A percentile compares a stretch with the other conserved stretches of the same genome.
Conservation (phyloP, 2,329 filamentous ascomycete species). For the Penicillium olsonii region DNA sequence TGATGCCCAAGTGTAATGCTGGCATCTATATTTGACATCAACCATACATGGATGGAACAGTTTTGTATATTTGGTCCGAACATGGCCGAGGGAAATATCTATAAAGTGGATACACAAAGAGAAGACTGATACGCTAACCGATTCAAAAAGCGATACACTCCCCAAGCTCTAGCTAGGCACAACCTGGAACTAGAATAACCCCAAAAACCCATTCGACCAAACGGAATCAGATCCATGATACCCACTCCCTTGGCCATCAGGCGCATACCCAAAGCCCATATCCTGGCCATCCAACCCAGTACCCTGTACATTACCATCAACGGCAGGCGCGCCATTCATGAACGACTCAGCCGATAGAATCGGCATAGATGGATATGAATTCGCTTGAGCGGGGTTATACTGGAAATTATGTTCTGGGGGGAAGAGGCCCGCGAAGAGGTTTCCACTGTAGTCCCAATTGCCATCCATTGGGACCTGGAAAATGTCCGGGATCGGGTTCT, state of each 20-base stretch:
- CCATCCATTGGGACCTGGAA: slow-evolving; percentile 91
- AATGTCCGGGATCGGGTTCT: slow-evolving; percentile 57
- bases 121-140: not conserved
- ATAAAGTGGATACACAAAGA: not conserved
- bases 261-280: slow-evolving; percentile 8
- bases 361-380: slow-evolving; percentile 11
- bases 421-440: slow-evolving; percentile 29
- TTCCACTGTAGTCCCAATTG: slow-evolving; percentile 67
- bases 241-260: slow-evolving; percentile 5
- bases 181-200: slow-evolving; percentile 18
- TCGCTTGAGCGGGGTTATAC: not conserved
- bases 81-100: no score
- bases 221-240: slow-evolving; percentile 3
- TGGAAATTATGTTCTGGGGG: slow-evolving; percentile 12
- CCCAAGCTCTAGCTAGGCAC: no score
- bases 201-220: slow-evolving; percentile 23
- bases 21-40: no score
- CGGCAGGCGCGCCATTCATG: slow-evolving; percentile 8
- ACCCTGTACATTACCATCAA: not conserved
- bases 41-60: no score
- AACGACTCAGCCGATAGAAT: slow-evolving; percentile 22
- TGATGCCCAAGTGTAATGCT: no score
- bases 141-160: no score
- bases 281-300: slow-evolving; percentile 3
- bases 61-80: no score